Evolutionary conservation across 2,329 filamentous ascomycete species (phyloP), one percentile per base, ranked within the genome.

Genomic region (Curvularia sp.): DNA sequence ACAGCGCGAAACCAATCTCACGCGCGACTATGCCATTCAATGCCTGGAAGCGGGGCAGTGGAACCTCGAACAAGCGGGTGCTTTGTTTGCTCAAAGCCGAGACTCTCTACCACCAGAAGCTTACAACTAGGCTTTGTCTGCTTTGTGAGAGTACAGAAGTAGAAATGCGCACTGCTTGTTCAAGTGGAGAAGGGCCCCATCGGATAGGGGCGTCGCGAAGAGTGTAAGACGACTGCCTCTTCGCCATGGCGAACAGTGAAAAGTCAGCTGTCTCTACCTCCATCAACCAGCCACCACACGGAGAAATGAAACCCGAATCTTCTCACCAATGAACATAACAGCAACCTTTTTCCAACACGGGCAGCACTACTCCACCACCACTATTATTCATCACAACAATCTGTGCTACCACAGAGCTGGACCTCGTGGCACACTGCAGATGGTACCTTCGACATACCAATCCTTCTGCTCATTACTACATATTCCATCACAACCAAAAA

Each of bases 11-110:
- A 97, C 93, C 1, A 87, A 88, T 57, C 92, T 99, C 88, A 95
- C 87, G 8, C 78, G 88, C 9, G 83, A 90, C 58, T 96, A 90
- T 74, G 90, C 93, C 1, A 85, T 89, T 66, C 85, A 96, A 82
- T 97, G 94, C 69, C 82, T 98, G 15, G 84, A 86, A 2, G 88
- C 93, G 58, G 91, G 89, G 56, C 85, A 84, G 38, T 98, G 93
- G 92, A 86, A 96, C 73, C 86, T 93, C 49, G 85, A 90, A 38
- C 85, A 86, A 64, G 94, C 93, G 2, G 79, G 93, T 65, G 81
- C 84, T 53, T 86, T 91, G 31, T 97, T 97, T 73, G 85, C 89
- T 62, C 85, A 89, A 65, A 88, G 91, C 57, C 92, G 89, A 82
- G 91, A 70, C 2, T 79, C 65, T 35, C 60, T 83, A 31, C 76